Conservation (phyloP, 345 rosid genomes). For the Moricandia moricandioides region DNA sequence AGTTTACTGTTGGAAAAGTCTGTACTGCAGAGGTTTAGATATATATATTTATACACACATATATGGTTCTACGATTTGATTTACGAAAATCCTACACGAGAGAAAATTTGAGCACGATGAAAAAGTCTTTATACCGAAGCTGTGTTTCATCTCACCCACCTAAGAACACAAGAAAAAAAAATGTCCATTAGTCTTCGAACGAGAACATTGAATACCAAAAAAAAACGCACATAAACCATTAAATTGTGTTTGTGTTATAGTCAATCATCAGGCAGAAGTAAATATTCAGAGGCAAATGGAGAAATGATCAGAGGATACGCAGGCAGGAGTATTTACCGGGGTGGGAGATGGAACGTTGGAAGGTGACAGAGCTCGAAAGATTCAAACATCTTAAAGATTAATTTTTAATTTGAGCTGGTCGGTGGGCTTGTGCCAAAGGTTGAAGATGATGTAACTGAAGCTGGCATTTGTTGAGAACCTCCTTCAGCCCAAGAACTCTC, state of each 20-base stretch:
- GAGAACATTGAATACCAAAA: background rate
- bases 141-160: conserved; percentile 15
- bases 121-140: background rate
- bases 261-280: background rate
- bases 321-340: conserved; percentile 12
- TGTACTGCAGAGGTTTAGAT: conserved; percentile 19
- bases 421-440: conserved; percentile 54
- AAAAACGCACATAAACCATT: background rate
- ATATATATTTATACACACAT: background rate
- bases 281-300: background rate
- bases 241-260: background rate
- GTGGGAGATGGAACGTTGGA: background rate
- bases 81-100: conserved; percentile 21
- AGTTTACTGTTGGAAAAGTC: conserved; percentile 13
- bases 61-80: conserved; percentile 22
- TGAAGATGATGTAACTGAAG: conserved; percentile 49
- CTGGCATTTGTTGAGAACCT: conserved; percentile 53
- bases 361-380: conserved; percentile 10
- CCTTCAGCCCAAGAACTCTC: conserved; percentile 60
- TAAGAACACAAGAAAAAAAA: conserved; percentile 1
- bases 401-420: conserved; percentile 15
- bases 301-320: background rate
- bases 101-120: conserved; percentile 1
- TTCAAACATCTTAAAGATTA: background rate
- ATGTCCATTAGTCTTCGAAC: conserved; percentile 5